phyloP scores from a whole-genome alignment of 441 rosid genomes.

The Pelargonium australe region DNA sequence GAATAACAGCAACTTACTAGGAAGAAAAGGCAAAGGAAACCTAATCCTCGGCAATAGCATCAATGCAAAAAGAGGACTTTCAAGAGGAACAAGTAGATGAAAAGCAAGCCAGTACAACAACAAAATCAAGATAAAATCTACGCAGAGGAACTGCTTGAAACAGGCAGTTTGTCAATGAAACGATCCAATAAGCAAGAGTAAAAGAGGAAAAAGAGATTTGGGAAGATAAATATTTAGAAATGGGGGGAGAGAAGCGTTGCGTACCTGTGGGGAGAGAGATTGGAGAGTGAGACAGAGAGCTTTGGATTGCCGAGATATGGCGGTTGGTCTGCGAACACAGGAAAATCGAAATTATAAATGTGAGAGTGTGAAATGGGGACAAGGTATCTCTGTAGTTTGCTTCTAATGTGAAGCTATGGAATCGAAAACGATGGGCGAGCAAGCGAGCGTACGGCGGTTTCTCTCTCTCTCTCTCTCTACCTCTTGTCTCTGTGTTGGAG shows the following conservation, averaged over 20 bases:
- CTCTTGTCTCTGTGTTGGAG: too few species aligned
- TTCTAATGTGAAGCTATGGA: too few species aligned
- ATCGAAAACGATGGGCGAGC: too few species aligned
- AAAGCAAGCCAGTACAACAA: neutral
- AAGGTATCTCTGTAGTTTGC: too few species aligned
- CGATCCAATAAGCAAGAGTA: neutral
- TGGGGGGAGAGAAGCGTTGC: conserved; percentile 1
- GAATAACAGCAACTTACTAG: neutral
- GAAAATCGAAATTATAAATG: neutral
- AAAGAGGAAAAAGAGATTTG: neutral
- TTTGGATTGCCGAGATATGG: conserved; percentile 19
- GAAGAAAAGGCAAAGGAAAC: neutral
- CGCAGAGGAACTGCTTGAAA: neutral
- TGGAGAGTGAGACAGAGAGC: conserved; percentile 10
- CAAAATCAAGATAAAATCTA: neutral
- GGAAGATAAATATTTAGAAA: neutral
- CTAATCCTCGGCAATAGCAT: neutral
- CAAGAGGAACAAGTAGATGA: too few species aligned
- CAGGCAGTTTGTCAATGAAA: neutral
- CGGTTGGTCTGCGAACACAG: conserved; percentile 10
- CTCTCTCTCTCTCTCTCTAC: too few species aligned
- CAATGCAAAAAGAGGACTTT: too few species aligned
- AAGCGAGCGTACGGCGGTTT: too few species aligned
- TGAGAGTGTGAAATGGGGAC: too few species aligned
- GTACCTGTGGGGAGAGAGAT: conserved; percentile 19